Evolutionary conservation across 345 rosid genomes (phyloP).

Genomic region (Populus davidiana): DNA sequence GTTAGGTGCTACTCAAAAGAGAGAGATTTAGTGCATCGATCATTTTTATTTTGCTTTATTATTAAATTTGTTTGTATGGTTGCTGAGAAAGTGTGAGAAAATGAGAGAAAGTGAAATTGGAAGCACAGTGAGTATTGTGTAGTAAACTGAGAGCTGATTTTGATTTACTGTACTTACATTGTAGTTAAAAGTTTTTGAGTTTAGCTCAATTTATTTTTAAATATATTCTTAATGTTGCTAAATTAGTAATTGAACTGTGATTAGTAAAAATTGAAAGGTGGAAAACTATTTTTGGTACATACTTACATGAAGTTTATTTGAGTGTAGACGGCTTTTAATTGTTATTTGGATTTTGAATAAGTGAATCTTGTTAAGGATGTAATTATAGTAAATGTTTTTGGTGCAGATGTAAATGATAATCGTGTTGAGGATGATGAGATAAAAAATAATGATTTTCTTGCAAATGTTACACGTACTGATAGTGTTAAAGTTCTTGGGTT

Average conservation of each 20-base stretch:
- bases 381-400: background rate
- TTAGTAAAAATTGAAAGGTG: background rate
- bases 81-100: slow-evolving; percentile 16
- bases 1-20: background rate
- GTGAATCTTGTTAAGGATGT: background rate
- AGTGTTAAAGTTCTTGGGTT: slow-evolving; percentile 55
- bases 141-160: background rate
- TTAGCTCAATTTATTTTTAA: background rate
- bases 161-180: background rate
- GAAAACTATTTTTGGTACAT: background rate
- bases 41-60: background rate
- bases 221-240: background rate
- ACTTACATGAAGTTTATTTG: background rate
- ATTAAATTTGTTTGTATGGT: background rate
- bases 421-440: slow-evolving; percentile 35
- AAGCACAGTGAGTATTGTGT: background rate
- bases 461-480: slow-evolving; percentile 72
- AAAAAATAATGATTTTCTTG: slow-evolving; percentile 66
- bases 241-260: background rate
- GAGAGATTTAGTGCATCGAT: background rate
- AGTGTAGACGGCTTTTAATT: background rate
- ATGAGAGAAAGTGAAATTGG: background rate
- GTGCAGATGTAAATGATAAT: slow-evolving; percentile 39
- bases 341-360: background rate
- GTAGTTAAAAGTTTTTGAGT: background rate